phyloP scores from a whole-genome alignment of 208 protist species.

The Kentomonas sorsogonicus region DNA sequence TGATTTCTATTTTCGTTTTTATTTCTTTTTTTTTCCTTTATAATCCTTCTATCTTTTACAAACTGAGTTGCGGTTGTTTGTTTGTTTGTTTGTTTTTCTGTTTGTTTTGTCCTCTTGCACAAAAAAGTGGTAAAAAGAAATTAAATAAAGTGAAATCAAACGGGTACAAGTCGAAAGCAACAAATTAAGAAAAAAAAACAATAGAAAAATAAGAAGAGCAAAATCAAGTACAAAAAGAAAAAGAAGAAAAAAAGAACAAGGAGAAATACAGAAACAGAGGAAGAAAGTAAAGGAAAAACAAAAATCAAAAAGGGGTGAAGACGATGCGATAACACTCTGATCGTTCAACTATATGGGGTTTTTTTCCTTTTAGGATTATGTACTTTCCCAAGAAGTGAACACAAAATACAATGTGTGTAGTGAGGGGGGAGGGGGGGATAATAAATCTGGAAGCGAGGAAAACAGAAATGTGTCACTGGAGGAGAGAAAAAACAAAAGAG shows the following conservation, averaged over 20 bases:
- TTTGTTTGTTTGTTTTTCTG: slow-evolving; percentile 4
- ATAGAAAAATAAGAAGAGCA: slow-evolving; percentile 3
- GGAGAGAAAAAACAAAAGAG: too few relatives aligned
- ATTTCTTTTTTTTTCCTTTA: slow-evolving; percentile 5
- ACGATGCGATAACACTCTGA: too few relatives aligned
- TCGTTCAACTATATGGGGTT: too few relatives aligned
- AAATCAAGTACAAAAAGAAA: slow-evolving; percentile 1
- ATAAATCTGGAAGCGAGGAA: too few relatives aligned
- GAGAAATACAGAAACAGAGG: slow-evolving; percentile 11
- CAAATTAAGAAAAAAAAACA: slow-evolving; percentile 9
- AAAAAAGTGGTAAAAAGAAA: too few relatives aligned
- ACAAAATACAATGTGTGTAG: too few relatives aligned
- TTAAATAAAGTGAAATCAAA: too few relatives aligned
- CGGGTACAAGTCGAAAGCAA: not conserved
- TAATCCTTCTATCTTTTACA: slow-evolving; percentile 5
- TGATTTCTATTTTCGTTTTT: not conserved
- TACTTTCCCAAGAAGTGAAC: too few relatives aligned
- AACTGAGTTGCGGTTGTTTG: not conserved
- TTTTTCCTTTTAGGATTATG: too few relatives aligned
- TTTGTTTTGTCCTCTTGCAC: not conserved
- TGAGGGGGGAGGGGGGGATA: too few relatives aligned
- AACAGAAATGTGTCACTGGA: too few relatives aligned
- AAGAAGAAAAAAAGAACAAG: slow-evolving; percentile 1
- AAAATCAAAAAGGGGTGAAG: slow-evolving; percentile 10
- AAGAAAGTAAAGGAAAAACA: slow-evolving; percentile 1